Evolutionary conservation across 2,329 filamentous ascomycete species (phyloP).

Genomic region (Cercospora brassicicola): DNA sequence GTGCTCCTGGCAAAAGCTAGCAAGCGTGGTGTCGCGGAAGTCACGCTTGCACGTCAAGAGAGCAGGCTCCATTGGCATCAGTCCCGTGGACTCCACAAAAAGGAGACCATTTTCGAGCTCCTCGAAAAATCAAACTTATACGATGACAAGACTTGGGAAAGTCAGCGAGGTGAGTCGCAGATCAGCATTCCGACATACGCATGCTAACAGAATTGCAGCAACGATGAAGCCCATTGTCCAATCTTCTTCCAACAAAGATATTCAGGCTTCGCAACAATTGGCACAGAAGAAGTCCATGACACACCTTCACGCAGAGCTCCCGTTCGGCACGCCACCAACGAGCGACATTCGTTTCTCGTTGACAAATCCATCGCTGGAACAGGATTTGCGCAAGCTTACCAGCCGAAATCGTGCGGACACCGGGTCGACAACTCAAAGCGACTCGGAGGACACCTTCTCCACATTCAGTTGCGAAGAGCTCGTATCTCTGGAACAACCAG

Average conservation of each 20-base stretch:
- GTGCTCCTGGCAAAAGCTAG: slow-evolving; percentile 45
- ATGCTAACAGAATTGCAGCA: slow-evolving; percentile 31
- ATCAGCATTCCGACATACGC: background rate
- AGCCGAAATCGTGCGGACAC: slow-evolving; percentile 20
- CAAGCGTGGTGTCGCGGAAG: slow-evolving; percentile 43
- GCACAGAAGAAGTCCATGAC: slow-evolving; percentile 39
- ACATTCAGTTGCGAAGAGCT: slow-evolving; percentile 40
- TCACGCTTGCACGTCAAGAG: slow-evolving; percentile 45
- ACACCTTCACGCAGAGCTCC: slow-evolving; percentile 35
- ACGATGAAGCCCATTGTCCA: slow-evolving; percentile 28
- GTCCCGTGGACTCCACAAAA: slow-evolving; percentile 21
- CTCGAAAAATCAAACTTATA: slow-evolving; percentile 33
- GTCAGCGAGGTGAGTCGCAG: slow-evolving; percentile 35
- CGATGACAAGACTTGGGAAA: slow-evolving; percentile 30
- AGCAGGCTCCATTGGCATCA: slow-evolving; percentile 40
- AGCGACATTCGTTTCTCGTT: slow-evolving; percentile 27
- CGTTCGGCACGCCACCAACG: slow-evolving; percentile 39
- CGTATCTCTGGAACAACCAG: slow-evolving; percentile 36
- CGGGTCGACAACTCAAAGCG: slow-evolving; percentile 20
- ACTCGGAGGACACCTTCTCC: slow-evolving; percentile 37
- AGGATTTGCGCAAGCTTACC: slow-evolving; percentile 15
- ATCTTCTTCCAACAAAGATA: slow-evolving; percentile 45
- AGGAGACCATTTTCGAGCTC: slow-evolving; percentile 39
- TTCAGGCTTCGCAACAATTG: slow-evolving; percentile 43
- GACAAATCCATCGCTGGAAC: slow-evolving; percentile 28